Percentiles rank a stretch among this genome's conserved stretches.
These are phyloP conservation scores for Colletotrichum sojae DNA, from an alignment of 2,329 filamentous ascomycete genomes.

Conservation along the genomic window DNA sequence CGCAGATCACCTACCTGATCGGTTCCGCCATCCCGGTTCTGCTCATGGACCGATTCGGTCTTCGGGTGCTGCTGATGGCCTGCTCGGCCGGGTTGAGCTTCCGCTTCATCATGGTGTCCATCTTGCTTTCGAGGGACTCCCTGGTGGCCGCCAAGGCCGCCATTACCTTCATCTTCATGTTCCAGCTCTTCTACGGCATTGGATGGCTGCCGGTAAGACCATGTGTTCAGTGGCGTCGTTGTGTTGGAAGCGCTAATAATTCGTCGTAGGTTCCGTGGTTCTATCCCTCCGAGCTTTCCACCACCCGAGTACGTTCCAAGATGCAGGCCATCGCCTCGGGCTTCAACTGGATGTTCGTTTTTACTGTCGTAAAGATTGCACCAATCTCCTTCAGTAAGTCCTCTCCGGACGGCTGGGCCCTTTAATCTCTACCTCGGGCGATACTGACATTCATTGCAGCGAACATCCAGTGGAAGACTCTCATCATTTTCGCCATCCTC, in stretches of 20 bases:
- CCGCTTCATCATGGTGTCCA: slow-evolving; percentile 58
- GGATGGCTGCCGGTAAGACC: slow-evolving; percentile 55
- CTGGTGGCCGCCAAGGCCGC: slow-evolving; percentile 55
- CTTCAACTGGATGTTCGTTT: slow-evolving; percentile 10
- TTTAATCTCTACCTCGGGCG: neutral
- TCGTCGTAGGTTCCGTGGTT: slow-evolving; percentile 1
- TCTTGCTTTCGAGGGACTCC: slow-evolving; percentile 52
- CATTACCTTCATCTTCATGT: slow-evolving; percentile 60
- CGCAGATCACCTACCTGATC: slow-evolving; percentile 55
- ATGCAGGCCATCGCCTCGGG: slow-evolving; percentile 7
- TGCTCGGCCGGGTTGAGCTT: slow-evolving; percentile 56
- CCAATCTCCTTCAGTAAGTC: slow-evolving; percentile 2
- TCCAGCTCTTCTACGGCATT: slow-evolving; percentile 58
- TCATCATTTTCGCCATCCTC: slow-evolving; percentile 60
- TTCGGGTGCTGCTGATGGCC: slow-evolving; percentile 56
- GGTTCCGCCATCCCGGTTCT: slow-evolving; percentile 57
- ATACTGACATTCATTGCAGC: neutral
- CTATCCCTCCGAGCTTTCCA: slow-evolving; percentile 12
- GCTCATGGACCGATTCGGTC: slow-evolving; percentile 57
- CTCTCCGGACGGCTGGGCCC: too few relatives aligned
- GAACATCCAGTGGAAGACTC: slow-evolving; percentile 55
- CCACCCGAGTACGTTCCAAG: slow-evolving; percentile 13
- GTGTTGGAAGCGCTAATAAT: neutral
- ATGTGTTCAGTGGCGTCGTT: neutral
- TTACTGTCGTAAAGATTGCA: slow-evolving; percentile 1